Evolutionary conservation across 768 basidiomycete species (phyloP), one percentile per base, ranked within the genome.

Genomic region (Russula vinacea): DNA sequence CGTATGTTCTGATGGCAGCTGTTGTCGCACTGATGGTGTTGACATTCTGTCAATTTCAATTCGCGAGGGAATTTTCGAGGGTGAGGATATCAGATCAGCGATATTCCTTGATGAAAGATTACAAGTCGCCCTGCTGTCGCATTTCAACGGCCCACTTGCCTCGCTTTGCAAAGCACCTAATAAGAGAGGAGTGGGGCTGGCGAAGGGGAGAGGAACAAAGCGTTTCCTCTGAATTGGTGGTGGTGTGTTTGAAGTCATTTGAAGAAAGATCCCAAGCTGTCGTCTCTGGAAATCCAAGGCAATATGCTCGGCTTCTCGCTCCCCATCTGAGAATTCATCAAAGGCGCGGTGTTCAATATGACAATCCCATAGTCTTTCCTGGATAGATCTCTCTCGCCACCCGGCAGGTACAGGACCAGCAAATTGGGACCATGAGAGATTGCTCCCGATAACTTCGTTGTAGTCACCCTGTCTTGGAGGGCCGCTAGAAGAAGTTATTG

Each of bases 381-480:
- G 10, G 32, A 61, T 37, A 51, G 56, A 60, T 13, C 33, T 49
- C 47, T 60, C 58, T 60, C 59, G 59, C 64, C 64, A 61, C 6
- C 64, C 59, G 19, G 64, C 64, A 29, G 58, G 64, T 1, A 55
- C 54, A 11, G 64, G 59, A 22, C 39, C 64, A 44, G 64, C 64
- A 51, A 56, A 61, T 44, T 65, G 58, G 17, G 64, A 60, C 58
- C 64, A 65, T 3, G 64, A 65, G 22, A 65, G 64, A 32, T 65
- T 61, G 54, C 17, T 29, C 26, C 37, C 56, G 24, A 65, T 32
- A 24, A 65, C 42, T 42, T 47, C 54, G n/a, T 65, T 45, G 6
- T 56, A 65, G 59, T 65, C 59, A 11, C 33, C 49, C 40, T 56
- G 59, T 35, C 37, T 61, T 33, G 64, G 59, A 32, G 64, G 64